Conservation (phyloP, 768 basidiomycete species). For the Phylloporus scabripes region DNA sequence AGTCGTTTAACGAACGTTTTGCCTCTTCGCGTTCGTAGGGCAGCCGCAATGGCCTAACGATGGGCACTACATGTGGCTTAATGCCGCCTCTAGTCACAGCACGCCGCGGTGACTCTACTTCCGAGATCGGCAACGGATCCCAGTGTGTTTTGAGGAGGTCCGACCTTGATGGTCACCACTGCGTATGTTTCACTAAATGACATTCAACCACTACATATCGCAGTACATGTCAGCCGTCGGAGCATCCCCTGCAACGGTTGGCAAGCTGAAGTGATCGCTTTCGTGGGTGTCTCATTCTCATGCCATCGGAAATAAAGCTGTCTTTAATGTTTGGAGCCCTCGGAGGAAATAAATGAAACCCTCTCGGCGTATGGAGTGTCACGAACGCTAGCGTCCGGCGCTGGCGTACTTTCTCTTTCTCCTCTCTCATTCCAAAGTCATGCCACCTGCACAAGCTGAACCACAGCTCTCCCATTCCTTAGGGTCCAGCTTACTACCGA, state of each 20-base stretch:
- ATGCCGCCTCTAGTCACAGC: neutral
- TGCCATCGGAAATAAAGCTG: neutral
- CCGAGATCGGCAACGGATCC: neutral
- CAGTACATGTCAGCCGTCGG: neutral
- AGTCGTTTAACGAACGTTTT: neutral
- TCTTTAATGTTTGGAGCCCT: neutral
- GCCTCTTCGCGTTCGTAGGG: neutral
- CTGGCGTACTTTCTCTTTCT: neutral
- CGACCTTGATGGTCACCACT: neutral
- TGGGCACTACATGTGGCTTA: neutral
- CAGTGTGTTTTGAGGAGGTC: neutral
- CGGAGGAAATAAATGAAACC: neutral
- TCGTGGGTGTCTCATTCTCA: neutral
- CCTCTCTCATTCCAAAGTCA: slow-evolving; percentile 2
- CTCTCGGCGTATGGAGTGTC: neutral
- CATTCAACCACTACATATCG: neutral
- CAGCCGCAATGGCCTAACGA: too few relatives aligned
- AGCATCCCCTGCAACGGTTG: neutral
- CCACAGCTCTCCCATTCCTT: slow-evolving; percentile 4
- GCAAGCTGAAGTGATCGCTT: neutral
- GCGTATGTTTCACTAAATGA: neutral
- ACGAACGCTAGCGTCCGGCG: neutral
- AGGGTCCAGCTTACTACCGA: slow-evolving; percentile 10
- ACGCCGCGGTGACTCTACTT: neutral
- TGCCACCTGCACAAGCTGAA: slow-evolving; percentile 12